phyloP scores from a whole-genome alignment of 2,329 filamentous ascomycete genomes.

The Cryphonectria carpinicola region DNA sequence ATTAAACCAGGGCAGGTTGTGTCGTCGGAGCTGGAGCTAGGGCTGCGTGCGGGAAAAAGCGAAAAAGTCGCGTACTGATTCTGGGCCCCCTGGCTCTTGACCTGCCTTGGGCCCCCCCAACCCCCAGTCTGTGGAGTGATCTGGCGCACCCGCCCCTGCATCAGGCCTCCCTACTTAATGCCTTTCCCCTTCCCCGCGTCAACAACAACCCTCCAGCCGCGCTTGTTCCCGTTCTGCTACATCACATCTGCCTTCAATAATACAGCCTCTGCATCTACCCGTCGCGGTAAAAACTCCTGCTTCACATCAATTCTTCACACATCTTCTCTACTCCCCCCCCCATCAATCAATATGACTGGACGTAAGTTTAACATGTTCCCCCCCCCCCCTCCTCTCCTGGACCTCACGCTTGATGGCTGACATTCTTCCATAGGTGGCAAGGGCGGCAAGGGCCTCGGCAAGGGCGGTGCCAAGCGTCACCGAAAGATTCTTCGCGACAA shows the following conservation, averaged over 20 bases:
- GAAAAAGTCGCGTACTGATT: slow-evolving; percentile 2
- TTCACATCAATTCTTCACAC: slow-evolving; percentile 27
- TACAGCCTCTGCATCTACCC: slow-evolving; percentile 7
- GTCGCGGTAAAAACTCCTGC: slow-evolving; percentile 5
- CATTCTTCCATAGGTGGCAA: slow-evolving; percentile 70
- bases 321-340: slow-evolving; percentile 21
- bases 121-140: slow-evolving; percentile 7
- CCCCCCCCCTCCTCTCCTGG: neutral
- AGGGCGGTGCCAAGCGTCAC: slow-evolving; percentile 98
- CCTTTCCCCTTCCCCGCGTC: slow-evolving; percentile 26
- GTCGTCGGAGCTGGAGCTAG: neutral
- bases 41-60: neutral
- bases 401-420: neutral
- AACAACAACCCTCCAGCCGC: slow-evolving; percentile 15
- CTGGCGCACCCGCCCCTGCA: slow-evolving; percentile 18
- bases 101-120: neutral
- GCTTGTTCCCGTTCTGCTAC: slow-evolving; percentile 13
- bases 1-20: neutral
- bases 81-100: neutral
- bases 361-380: slow-evolving; percentile 35
- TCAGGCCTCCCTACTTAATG: slow-evolving; percentile 27
- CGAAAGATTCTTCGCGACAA: slow-evolving; percentile 99
- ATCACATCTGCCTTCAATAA: slow-evolving; percentile 15
- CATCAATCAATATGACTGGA: slow-evolving; percentile 40
- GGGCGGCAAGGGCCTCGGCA: slow-evolving; percentile 96